Base-by-base conservation (phyloP, 2,329 filamentous ascomycete species). In the Thelonectria blattea region DNA sequence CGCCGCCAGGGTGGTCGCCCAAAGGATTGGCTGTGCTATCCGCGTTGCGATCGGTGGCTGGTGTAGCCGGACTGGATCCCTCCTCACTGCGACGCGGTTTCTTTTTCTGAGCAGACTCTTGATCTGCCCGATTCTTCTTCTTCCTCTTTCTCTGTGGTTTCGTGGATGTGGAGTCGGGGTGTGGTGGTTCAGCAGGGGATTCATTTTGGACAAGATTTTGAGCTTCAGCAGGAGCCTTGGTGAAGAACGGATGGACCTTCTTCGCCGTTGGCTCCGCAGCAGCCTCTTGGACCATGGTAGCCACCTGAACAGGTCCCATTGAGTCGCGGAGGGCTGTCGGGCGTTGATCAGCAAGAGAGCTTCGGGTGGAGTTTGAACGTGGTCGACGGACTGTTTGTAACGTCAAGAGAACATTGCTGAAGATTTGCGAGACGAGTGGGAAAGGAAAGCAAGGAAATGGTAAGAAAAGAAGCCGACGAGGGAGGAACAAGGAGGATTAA, bases 181-280 rank as follows among this genome's bases (percentile, higher is more conserved):
- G 50, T 14, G 30, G 3, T 15, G 48, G 7, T 47, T 62, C 62
- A 27, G 55, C 20, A 18, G 32, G 58, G 18, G 41, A 24, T 47
- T 57, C 60, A 20, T 52, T 43, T 30, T 61, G 52, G 8, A 49
- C 15, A 30, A 62, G 8, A 22, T 52, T 48, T 12, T 46, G 50
- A 54, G 9, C 63, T 46, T n/a, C 52, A 30, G n/a, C 47, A 18
- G 71, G 59, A 7, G 48, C 58, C 57, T 73, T 75, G 41, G 74
- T 68, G 68, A 87, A 86, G 73, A 87, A 85, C 17, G 85, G 84
- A 65, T 87, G 85, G 39, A 86, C 68, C 64, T 83, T 84, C 68
- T 79, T 81, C 22, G 70, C 66, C 41, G 69, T 62, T 10, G 72
- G 68, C 56, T 76, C 76, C 61, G 68, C 71, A 53, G 73, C 64